These are phyloP conservation scores for Gracilariopsis chorda DNA, from an alignment of 23 red algal species.

Conservation along the genomic window DNA sequence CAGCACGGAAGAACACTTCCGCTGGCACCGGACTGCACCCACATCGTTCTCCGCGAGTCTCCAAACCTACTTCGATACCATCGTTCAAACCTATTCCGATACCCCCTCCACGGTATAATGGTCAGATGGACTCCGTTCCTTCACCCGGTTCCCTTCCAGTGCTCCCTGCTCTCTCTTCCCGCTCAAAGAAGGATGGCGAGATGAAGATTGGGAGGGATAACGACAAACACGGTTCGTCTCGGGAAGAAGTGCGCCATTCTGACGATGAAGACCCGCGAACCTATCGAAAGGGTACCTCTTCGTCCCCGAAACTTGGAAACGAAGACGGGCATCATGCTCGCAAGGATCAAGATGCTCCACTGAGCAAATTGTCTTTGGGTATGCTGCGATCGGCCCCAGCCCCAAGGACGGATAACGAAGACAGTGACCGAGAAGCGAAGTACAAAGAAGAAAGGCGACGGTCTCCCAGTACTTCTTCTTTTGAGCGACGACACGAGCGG, in stretches of 20 bases:
- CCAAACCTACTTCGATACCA: background rate
- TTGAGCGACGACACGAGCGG: background rate
- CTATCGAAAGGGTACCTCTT: background rate
- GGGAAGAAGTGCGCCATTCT: background rate
- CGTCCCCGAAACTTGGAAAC: background rate
- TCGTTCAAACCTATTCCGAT: conserved; percentile 20
- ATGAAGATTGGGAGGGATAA: background rate
- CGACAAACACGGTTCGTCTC: background rate
- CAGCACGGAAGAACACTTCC: background rate
- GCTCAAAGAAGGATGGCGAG: background rate
- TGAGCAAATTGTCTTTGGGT: background rate
- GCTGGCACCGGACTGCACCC: background rate
- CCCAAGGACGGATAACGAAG: background rate
- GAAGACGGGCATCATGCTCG: background rate
- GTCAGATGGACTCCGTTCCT: conserved; percentile 37
- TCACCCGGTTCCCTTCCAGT: conserved; percentile 44
- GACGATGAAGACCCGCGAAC: background rate
- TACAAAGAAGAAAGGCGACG: conserved; percentile 3
- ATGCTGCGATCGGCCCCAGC: conserved; percentile 38
- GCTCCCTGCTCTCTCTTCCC: conserved; percentile 31
- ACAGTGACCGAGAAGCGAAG: background rate
- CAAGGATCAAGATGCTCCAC: background rate
- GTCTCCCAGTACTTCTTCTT: background rate
- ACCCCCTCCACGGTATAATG: background rate
- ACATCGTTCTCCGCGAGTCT: conserved; percentile 23